Evolutionary conservation across 2,329 filamentous ascomycete genomes (phyloP), one percentile per base, ranked within the genome.

Genomic region (Camillea tinctor): DNA sequence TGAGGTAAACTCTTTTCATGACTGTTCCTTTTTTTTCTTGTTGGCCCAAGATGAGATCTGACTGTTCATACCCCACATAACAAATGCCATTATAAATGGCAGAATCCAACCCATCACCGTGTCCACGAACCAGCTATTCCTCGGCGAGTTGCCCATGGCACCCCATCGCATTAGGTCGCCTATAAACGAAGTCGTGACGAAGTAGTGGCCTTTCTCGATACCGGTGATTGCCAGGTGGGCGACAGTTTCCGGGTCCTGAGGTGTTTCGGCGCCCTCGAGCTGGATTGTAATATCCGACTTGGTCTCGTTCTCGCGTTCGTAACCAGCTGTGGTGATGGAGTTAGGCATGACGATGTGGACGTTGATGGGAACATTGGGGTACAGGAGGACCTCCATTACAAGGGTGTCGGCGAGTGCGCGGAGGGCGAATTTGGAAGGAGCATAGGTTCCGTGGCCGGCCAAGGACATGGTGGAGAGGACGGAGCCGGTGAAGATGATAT

Each of bases 401-500:
- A 91, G 76, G 0, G 82, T 81, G 68, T 92, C 89, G 21, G 84
- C 82, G 5, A 91, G 77, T 9, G 83, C 81, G 23, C 88, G 83
- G 64, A 91, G 80, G 17, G 88, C 88, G 5, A 86, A 82, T 74
- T 91, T 91, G 20, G 86, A 80, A 2, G 88, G 87, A 0, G 81
- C 78, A 69, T 91, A 92, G 0, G 87, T 81, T 1, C 78, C 76
- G 69, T 91, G 91, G 49, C 88, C 89, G 5, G 85, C 81, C 15
- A 90, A 72, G 11, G 86, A 82, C 52, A 84, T 80, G 66, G 90
- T 88, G 0, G 84, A 83, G n/a, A 83, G 75, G 5, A 82, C 79
- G 1, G 86, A 89, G 15, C 82, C 85, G 0, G 88, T 91, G 70
- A 91, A 87, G 66, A 91, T 84, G 63, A 91, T 80, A 65, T 91